Evolutionary conservation across 2,329 filamentous ascomycete species (phyloP).

Genomic region (Claviceps pazoutovae): DNA sequence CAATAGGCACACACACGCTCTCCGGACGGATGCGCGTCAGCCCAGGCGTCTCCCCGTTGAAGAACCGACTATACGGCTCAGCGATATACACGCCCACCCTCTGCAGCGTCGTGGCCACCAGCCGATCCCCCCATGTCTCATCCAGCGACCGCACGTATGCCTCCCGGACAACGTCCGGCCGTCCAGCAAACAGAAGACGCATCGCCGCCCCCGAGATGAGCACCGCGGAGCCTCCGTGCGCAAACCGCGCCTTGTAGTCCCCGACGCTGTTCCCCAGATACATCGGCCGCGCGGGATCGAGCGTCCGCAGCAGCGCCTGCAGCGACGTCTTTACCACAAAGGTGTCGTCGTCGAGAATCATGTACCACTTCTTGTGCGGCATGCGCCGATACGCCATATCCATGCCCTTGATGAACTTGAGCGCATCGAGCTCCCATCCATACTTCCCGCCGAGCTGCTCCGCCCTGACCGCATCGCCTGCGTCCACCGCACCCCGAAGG

Average conservation of each 20-base stretch:
- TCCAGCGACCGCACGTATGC: constrained; percentile 34
- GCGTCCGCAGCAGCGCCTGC: constrained; percentile 31
- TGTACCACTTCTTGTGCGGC: constrained; percentile 44
- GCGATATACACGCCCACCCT: constrained; percentile 40
- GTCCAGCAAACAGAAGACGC: constrained; percentile 27
- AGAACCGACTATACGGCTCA: constrained; percentile 38
- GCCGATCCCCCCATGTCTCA: constrained; percentile 39
- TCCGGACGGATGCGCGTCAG: constrained; percentile 35
- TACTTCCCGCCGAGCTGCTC: constrained; percentile 22
- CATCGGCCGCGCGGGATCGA: constrained; percentile 31
- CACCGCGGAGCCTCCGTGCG: constrained; percentile 41
- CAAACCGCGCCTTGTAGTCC: constrained; percentile 40
- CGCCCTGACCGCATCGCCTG: constrained; percentile 24
- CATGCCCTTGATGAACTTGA: constrained; percentile 42
- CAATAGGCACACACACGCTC: constrained; percentile 37
- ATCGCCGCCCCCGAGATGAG: constrained; percentile 38
- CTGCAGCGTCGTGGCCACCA: constrained; percentile 39
- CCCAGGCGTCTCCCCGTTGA: constrained; percentile 39
- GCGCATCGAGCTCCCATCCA: constrained; percentile 36
- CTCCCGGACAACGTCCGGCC: constrained; percentile 26
- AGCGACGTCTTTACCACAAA: constrained; percentile 38
- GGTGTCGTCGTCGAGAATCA: constrained; percentile 44
- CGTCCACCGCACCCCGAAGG: constrained; percentile 24
- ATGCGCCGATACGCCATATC: constrained; percentile 35
- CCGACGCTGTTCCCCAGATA: constrained; percentile 45